Base-by-base conservation (phyloP, 2,329 filamentous ascomycete species). In the Colletotrichum echinochloae region DNA sequence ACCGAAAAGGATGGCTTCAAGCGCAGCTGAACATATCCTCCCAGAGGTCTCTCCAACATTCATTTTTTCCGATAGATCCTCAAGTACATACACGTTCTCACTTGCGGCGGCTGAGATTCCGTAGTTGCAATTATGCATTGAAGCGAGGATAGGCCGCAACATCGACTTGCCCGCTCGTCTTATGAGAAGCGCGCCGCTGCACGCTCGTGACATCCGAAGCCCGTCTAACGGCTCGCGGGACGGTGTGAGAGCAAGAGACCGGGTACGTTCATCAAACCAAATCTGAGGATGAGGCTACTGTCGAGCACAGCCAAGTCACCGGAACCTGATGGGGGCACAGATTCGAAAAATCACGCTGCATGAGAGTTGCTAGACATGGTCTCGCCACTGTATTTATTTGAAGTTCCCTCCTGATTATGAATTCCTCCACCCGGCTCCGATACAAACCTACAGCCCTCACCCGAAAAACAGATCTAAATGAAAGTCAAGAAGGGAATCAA, bases 101-200 rank as follows among this genome's bases (percentile, higher is more conserved):
- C 69, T 3, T 72, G 69, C 51, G 77, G 77, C 14, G 75, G 72
- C 3, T 79, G 75, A 66, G 73, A 77, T 49, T 74, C 73, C 28
- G 73, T 23, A 79, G 79, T 63, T 65, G 70, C 1, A 65, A 75
- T 16, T 76, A 77, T 23, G 75, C 75, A 33, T 72, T 76, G n/a
- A 74, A 76, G 41, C 75, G 78, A 16, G 54, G 64, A 12, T 75
- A 55, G 59, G 78, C 85, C 64, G 79, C 26, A 86, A 85, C 60
- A 83, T 83, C 1, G 83, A 86, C 76, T 73, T 85, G 44, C 79
- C 81, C 0, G 81, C 79, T 72, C 79, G 82, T 57, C 69, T 86
- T 26, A 75, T 77, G 23, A 78, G 84, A 37, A 81, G 80, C 0
- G 74, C 81, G 18, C 74, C 76, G 46, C 74, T 86, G 54, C 78